Evolutionary conservation across 1,284 basidiomycete species (phyloP).

Genomic region (Trichosporon faecale): DNA sequence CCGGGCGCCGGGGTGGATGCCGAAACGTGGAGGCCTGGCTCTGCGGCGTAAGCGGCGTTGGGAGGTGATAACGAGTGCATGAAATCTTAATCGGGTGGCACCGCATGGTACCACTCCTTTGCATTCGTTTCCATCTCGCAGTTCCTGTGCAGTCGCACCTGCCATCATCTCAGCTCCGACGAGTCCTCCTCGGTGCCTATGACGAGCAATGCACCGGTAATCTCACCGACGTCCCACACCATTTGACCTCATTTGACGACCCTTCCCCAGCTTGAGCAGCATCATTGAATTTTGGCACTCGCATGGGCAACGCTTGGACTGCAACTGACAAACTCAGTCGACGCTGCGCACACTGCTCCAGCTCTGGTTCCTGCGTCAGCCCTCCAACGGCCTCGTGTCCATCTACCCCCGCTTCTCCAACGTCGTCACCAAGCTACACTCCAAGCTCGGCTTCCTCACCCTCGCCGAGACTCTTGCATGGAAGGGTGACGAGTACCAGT

Average conservation of each 20-base stretch:
- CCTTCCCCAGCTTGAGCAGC: no score
- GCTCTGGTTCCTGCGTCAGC: slow-evolving; percentile 1
- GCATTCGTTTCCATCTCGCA: not conserved
- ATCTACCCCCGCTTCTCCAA: slow-evolving; percentile 9
- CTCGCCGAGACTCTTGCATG: not conserved
- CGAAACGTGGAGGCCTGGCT: not conserved
- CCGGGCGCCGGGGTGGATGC: not conserved
- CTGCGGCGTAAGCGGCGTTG: not conserved
- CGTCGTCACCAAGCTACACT: slow-evolving; percentile 5
- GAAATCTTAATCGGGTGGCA: slow-evolving; percentile 1
- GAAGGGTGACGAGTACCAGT: slow-evolving; percentile 5
- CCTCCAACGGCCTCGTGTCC: not conserved
- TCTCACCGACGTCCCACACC: not conserved
- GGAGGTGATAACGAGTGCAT: not conserved
- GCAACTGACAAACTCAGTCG: not conserved
- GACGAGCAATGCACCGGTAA: not conserved
- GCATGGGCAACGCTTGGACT: not conserved
- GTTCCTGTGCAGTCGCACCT: not conserved
- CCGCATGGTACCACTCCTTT: not conserved
- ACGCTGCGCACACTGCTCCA: slow-evolving; percentile 3
- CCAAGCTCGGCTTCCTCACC: slow-evolving; percentile 2
- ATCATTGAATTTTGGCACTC: no score
- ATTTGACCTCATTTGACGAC: not conserved
- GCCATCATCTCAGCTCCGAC: not conserved
- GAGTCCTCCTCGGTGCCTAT: not conserved